Evolutionary conservation across 169 alveolate genomes (phyloP), one percentile per base, ranked within the genome.

Genomic region (Plasmodium falciparum): DNA sequence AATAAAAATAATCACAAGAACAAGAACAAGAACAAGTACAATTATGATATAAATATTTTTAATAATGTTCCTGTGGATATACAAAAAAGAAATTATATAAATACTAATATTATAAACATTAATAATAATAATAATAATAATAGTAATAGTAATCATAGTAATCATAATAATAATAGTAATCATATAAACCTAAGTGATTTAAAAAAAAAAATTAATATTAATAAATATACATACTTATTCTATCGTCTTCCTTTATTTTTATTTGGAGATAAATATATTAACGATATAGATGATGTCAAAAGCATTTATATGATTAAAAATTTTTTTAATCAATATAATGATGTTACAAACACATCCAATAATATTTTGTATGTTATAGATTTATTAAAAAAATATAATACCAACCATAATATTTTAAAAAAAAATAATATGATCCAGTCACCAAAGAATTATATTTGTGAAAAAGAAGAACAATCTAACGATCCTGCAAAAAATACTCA

Each of bases 191-290:
- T 8, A 13, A 15, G 11, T 1, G 89, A 76, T 7, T 47, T 76
- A 43, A 76, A 76, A 22, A 76, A 66, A 52, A 76, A 67, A 63
- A 62, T 76, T 0, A 73, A 76, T 17, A 69, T 76, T 43, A 76
- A 76, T 29, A 76, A 76, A 22, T 76, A 65, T 45, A 39, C 89
- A 7, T 76, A 76, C 26, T 45, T 76, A 13, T 76, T 76, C 15
- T 76, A 76, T 66, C 54, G 89, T 65, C 49, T 76, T 1, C 89
- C 89, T 3, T 50, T 76, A 3, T 24, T 76, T 6, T 15, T 76
- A 26, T 76, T 26, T 58, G 89, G 89, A 1, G 54, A 24, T 8
- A 76, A 63, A 33, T 76, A 65, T 76, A 69, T 76, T 13, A 76
- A 45, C 11, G 89, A 76, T 43, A 20, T 63, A 20, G 78, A 76